These are phyloP conservation scores for Ogataea haglerorum DNA, from an alignment of 805 yeast genomes.

Conservation along the genomic window DNA sequence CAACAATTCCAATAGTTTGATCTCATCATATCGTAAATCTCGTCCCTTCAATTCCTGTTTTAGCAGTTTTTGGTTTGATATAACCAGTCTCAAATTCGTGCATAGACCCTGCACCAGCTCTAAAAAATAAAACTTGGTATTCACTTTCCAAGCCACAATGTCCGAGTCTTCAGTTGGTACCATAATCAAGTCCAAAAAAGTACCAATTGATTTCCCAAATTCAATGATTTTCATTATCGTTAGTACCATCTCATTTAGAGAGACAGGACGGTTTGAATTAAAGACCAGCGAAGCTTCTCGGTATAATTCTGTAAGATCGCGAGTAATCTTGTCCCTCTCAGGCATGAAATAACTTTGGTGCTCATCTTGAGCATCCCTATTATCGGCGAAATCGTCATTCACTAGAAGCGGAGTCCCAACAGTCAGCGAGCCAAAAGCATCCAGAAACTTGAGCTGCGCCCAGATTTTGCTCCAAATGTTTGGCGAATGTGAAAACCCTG, in stretches of 20 bases:
- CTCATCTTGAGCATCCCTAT: not conserved
- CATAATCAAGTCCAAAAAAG: constrained; percentile 5
- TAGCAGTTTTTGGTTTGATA: constrained; percentile 1
- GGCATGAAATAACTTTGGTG: not conserved
- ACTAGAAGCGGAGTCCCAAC: constrained; percentile 23
- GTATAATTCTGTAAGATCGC: not conserved
- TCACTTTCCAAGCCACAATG: constrained; percentile 6
- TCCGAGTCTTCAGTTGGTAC: not conserved
- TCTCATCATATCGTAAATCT: constrained; percentile 6
- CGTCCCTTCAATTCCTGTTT: constrained; percentile 4
- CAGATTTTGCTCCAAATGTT: constrained; percentile 15
- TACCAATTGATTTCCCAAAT: constrained; percentile 3
- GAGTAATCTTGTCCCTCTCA: constrained; percentile 1
- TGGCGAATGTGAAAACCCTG: constrained; percentile 4
- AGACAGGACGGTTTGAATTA: constrained; percentile 7
- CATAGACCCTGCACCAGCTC: constrained; percentile 8
- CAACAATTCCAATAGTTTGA: constrained; percentile 1
- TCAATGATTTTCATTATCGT: constrained; percentile 3
- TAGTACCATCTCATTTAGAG: constrained; percentile 9
- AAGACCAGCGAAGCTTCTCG: constrained; percentile 2
- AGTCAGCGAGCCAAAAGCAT: constrained; percentile 16
- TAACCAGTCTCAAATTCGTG: constrained; percentile 2
- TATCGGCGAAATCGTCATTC: constrained; percentile 19
- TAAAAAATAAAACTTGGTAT: constrained; percentile 5
- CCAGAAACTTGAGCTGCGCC: constrained; percentile 17